Evolutionary conservation across 1,139 yeast species (phyloP).

Genomic region (Debaryomyces udenii): DNA sequence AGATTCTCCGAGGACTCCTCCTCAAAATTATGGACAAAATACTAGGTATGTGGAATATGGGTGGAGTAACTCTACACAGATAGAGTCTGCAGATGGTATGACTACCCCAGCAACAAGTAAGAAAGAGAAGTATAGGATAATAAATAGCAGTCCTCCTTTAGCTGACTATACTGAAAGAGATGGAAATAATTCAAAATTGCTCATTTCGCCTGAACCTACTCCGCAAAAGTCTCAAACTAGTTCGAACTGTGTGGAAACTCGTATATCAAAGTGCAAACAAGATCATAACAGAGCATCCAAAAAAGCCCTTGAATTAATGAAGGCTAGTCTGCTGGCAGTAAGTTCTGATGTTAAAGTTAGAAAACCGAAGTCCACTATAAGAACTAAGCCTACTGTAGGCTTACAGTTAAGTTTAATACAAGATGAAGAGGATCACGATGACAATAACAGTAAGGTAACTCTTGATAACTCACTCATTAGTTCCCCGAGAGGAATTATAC

Average conservation of each 20-base stretch:
- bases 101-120: constrained; percentile 5
- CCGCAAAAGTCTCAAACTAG: background rate
- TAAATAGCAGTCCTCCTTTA: background rate
- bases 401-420: background rate
- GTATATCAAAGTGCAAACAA: background rate
- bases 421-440: background rate
- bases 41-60: background rate
- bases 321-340: background rate
- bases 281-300: background rate
- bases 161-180: background rate
- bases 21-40: background rate
- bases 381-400: background rate
- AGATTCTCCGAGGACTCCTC: background rate
- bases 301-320: background rate
- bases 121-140: background rate
- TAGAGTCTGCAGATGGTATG: background rate
- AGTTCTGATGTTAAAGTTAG: background rate
- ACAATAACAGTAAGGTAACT: background rate
- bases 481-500: background rate
- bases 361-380: background rate
- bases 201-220: background rate
- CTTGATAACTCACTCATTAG: background rate
- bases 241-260: background rate
- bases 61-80: background rate
- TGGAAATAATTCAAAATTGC: background rate